Evolutionary conservation across 352 stramenopile genomes (phyloP).

Genomic region (Phytophthora agathidicida): DNA sequence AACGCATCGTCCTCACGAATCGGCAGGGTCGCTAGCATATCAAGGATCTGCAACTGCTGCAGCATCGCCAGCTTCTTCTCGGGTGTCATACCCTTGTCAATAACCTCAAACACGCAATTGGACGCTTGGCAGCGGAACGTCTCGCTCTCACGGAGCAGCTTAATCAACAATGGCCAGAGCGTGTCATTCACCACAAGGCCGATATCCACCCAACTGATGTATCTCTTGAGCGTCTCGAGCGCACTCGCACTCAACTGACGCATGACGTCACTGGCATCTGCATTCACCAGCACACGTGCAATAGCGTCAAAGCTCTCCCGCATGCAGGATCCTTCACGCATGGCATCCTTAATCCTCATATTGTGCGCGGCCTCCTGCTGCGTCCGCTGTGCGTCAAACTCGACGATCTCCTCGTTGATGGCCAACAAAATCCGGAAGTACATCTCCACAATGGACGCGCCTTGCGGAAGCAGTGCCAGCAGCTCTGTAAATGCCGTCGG

Average conservation of each 20-base stretch:
- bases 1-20: slow-evolving; percentile 85
- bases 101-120: slow-evolving; percentile 87
- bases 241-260: slow-evolving; percentile 65
- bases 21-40: slow-evolving; percentile 59
- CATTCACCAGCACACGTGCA: slow-evolving; percentile 82
- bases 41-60: slow-evolving; percentile 69
- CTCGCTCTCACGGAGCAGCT: slow-evolving; percentile 65
- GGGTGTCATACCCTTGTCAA: slow-evolving; percentile 86
- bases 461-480: slow-evolving; percentile 68
- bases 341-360: slow-evolving; percentile 90
- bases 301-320: slow-evolving; percentile 83
- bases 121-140: slow-evolving; percentile 69
- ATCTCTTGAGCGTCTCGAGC: slow-evolving; percentile 82
- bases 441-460: slow-evolving; percentile 87
- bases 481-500: slow-evolving; percentile 87
- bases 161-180: slow-evolving; percentile 77
- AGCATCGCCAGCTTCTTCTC: slow-evolving; percentile 87
- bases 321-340: slow-evolving; percentile 81
- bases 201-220: slow-evolving; percentile 90
- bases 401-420: slow-evolving; percentile 93
- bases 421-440: slow-evolving; percentile 91
- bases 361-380: slow-evolving; percentile 66
- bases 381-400: slow-evolving; percentile 78
- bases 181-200: slow-evolving; percentile 82
- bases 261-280: slow-evolving; percentile 73